These are phyloP conservation scores for Nevesoporus exiguus DNA, from an alignment of 768 basidiomycete genomes.

Conservation along the genomic window DNA sequence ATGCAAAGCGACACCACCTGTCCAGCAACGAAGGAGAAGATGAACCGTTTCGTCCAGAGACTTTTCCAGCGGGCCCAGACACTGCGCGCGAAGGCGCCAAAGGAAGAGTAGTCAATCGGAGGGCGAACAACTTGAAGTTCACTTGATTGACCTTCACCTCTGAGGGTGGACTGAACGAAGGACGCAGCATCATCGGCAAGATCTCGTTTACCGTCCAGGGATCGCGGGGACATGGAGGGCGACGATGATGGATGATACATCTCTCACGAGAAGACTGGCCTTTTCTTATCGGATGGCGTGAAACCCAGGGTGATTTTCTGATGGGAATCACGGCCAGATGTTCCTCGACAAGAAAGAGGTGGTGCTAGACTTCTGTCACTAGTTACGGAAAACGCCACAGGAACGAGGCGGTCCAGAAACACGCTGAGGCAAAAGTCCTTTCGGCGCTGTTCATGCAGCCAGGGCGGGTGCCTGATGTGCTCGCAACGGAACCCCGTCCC, in stretches of 20 bases:
- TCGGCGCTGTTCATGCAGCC: neutral
- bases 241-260: neutral
- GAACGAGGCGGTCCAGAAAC: neutral
- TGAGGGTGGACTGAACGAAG: neutral
- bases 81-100: slow-evolving; percentile 48
- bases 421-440: neutral
- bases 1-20: slow-evolving; percentile 86
- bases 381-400: neutral
- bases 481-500: neutral
- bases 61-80: slow-evolving; percentile 62
- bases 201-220: slow-evolving; percentile 26
- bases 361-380: slow-evolving; percentile 16
- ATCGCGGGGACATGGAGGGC: slow-evolving; percentile 12
- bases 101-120: slow-evolving; percentile 64
- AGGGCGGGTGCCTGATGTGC: slow-evolving; percentile 2
- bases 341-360: slow-evolving; percentile 2
- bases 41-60: slow-evolving; percentile 74
- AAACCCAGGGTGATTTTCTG: neutral
- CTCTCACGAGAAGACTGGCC: neutral
- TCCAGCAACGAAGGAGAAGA: slow-evolving; percentile 67
- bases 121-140: slow-evolving; percentile 45
- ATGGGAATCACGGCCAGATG: neutral
- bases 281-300: slow-evolving; percentile 13
- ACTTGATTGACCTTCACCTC: neutral
- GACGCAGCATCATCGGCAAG: slow-evolving; percentile 11